Evolutionary conservation across 2,329 filamentous ascomycete species (phyloP).

Genomic region (Talaromyces verruculosus): DNA sequence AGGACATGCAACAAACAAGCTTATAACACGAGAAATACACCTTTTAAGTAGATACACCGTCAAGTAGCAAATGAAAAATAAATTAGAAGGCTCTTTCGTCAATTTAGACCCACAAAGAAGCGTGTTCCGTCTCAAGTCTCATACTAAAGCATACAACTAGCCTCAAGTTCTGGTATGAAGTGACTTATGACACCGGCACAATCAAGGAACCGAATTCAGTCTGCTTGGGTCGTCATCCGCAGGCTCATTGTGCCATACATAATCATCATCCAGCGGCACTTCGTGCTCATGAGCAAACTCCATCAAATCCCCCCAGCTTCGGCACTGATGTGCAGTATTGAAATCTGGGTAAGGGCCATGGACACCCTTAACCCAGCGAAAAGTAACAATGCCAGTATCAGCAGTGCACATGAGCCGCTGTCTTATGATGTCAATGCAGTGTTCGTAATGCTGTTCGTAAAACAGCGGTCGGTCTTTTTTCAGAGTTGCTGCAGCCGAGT

Average conservation of each 20-base stretch:
- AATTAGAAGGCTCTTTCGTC: not conserved
- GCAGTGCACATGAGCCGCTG: slow-evolving; percentile 15
- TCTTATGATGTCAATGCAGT: slow-evolving; percentile 15
- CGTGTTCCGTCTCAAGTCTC: not conserved
- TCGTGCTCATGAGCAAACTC: not conserved
- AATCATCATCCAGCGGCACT: slow-evolving; percentile 7
- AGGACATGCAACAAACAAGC: not conserved
- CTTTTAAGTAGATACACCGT: not conserved
- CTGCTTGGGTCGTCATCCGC: not conserved
- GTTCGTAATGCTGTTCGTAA: slow-evolving; percentile 17
- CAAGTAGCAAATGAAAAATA: not conserved
- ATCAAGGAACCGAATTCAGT: not conserved
- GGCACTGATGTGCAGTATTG: slow-evolving; percentile 10
- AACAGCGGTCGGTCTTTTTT: slow-evolving; percentile 11
- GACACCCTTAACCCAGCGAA: slow-evolving; percentile 11
- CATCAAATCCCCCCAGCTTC: slow-evolving; percentile 5
- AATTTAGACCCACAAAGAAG: not conserved
- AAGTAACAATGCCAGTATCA: slow-evolving; percentile 13
- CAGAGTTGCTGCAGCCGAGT: not conserved
- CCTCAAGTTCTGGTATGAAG: not conserved
- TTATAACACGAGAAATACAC: not conserved
- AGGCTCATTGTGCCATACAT: slow-evolving; percentile 8
- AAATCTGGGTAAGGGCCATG: slow-evolving; percentile 12
- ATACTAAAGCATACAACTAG: not conserved
- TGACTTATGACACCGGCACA: not conserved